Conservation (phyloP, 2,329 filamentous ascomycete species). For the Penicillium occitanis region DNA sequence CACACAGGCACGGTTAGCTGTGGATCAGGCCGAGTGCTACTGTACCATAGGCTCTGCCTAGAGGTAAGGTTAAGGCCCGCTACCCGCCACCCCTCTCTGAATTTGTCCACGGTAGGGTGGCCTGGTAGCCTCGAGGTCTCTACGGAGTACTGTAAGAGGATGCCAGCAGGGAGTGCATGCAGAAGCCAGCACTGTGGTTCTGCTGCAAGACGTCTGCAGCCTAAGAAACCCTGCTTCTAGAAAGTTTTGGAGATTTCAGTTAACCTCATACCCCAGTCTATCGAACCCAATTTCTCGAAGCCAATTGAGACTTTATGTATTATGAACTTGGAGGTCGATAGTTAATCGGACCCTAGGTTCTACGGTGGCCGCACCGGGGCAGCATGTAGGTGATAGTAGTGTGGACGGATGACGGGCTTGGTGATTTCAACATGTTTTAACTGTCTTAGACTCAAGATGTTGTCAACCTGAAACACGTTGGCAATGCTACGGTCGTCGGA, state of each 20-base stretch:
- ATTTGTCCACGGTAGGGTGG: neutral
- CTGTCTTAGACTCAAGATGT: neutral
- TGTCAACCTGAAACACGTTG: conserved; percentile 7
- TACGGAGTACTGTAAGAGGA: neutral
- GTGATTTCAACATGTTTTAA: neutral
- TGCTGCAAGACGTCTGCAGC: conserved; percentile 7
- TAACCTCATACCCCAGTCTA: neutral
- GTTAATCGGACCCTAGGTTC: neutral
- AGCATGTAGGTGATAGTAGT: neutral
- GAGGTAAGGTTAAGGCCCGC: conserved; percentile 10
- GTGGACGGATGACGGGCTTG: neutral
- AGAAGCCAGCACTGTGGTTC: conserved; percentile 12
- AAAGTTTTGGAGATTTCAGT: neutral
- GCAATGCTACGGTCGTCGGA: neutral
- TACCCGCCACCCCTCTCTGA: neutral
- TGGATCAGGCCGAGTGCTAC: conserved; percentile 9
- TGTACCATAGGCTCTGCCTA: neutral
- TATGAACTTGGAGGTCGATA: neutral
- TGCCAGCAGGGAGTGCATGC: conserved; percentile 1
- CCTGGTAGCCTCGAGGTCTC: neutral
- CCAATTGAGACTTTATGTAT: neutral
- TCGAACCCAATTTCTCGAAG: neutral
- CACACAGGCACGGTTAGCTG: neutral
- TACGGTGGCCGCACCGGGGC: neutral
- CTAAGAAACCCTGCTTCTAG: conserved; percentile 8